Evolutionary conservation across 441 rosid genomes (phyloP).

Genomic region (Gossypium gossypioides): DNA sequence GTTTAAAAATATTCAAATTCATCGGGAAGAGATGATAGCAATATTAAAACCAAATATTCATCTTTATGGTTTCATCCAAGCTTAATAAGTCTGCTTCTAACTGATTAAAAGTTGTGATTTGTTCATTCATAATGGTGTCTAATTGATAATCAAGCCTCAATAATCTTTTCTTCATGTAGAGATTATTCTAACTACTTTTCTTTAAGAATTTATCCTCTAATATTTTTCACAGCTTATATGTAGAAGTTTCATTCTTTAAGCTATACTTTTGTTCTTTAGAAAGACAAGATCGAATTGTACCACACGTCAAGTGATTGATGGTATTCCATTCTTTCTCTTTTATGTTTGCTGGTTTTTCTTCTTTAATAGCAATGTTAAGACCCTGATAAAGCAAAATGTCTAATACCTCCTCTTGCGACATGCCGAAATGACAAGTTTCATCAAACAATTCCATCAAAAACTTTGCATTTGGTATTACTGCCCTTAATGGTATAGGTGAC

Average conservation of each 20-base stretch:
- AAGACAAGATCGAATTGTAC: background rate
- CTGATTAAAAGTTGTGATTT: too few species aligned
- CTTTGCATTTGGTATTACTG: background rate
- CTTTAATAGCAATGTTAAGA: background rate
- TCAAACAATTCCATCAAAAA: background rate
- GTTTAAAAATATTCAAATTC: too few species aligned
- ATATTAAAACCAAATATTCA: too few species aligned
- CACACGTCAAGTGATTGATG: too few species aligned
- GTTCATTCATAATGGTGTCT: too few species aligned
- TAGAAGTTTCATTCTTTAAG: background rate
- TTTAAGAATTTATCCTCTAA: background rate
- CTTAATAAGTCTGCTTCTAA: too few species aligned
- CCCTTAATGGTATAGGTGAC: too few species aligned
- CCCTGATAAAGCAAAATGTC: background rate
- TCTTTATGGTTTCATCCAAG: too few species aligned
- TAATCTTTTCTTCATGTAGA: background rate
- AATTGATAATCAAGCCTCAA: background rate
- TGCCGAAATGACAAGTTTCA: background rate
- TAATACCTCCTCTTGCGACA: background rate
- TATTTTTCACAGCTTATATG: background rate
- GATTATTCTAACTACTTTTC: background rate
- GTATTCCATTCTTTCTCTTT: background rate
- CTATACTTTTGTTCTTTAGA: background rate
- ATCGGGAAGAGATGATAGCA: too few species aligned
- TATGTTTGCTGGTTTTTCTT: background rate